phyloP scores from a whole-genome alignment of 2,329 filamentous ascomycete species.

The Ambrosiella cleistominuta region DNA sequence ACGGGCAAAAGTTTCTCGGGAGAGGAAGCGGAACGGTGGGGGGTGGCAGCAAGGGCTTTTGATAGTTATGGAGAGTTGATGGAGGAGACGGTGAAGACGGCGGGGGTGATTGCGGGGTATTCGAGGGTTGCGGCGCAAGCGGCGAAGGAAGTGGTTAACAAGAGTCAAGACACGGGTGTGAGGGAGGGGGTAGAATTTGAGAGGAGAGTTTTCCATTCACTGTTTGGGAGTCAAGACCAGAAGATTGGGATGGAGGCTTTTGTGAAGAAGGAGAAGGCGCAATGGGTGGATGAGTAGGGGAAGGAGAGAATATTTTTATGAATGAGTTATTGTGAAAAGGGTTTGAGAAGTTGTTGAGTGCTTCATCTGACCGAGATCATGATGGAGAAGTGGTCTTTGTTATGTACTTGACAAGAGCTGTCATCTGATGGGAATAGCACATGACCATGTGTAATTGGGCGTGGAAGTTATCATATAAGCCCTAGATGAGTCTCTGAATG shows the following conservation, averaged over 20 bases:
- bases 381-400: no score
- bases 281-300: conserved; percentile 50
- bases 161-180: conserved; percentile 81
- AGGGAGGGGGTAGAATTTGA: conserved; percentile 90
- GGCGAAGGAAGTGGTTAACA: conserved; percentile 96
- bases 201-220: conserved; percentile 73
- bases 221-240: conserved; percentile 92
- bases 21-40: conserved; percentile 74
- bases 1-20: conserved; percentile 75
- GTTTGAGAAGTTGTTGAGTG: no score
- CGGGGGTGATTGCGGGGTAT: conserved; percentile 76
- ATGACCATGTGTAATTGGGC: no score
- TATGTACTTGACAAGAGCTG: no score
- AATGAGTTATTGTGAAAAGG: no score
- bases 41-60: conserved; percentile 70
- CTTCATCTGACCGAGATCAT: no score
- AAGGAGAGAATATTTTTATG: not conserved
- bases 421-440: no score
- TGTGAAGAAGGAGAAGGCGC: conserved; percentile 80
- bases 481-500: no score
- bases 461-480: no score
- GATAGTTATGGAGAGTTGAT: conserved; percentile 66
- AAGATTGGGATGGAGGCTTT: conserved; percentile 96
- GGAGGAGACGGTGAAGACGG: conserved; percentile 62
- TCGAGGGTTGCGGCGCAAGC: conserved; percentile 76